Conservation (phyloP, 345 rosid species). For the Euphorbia tirucalli region DNA sequence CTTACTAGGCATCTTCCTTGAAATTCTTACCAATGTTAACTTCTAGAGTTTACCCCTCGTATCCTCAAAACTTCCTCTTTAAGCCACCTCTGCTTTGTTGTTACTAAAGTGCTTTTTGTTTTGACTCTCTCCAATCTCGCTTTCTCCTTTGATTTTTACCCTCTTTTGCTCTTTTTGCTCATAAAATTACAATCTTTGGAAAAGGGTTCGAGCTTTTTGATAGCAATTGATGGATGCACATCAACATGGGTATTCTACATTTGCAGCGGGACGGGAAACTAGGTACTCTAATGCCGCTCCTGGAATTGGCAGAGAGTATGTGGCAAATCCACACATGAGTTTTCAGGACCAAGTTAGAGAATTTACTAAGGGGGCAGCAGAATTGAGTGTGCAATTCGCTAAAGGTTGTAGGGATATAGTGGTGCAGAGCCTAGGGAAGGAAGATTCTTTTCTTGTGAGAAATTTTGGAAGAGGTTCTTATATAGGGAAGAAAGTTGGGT, state of each 20-base stretch:
- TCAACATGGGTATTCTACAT: constrained; percentile 10
- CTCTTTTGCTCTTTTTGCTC: not conserved
- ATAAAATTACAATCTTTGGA: not conserved
- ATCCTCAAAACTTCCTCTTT: not conserved
- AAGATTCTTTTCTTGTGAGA: constrained; percentile 48
- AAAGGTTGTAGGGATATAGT: constrained; percentile 63
- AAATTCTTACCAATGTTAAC: not conserved
- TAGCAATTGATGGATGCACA: not conserved
- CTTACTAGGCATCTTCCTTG: constrained; percentile 2
- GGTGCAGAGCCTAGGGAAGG: constrained; percentile 49
- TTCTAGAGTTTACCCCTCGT: not conserved
- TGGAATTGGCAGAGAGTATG: constrained; percentile 9
- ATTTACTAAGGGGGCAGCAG: constrained; percentile 49
- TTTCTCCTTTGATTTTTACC: not conserved
- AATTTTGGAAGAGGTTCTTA: constrained; percentile 43
- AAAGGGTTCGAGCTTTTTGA: not conserved
- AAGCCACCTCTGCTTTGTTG: not conserved
- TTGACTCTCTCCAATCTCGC: not conserved
- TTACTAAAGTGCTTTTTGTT: not conserved
- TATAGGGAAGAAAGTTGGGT: constrained; percentile 33
- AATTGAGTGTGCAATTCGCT: constrained; percentile 56
- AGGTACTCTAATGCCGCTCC: not conserved
- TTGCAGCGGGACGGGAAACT: not conserved
- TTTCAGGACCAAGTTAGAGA: constrained; percentile 44
- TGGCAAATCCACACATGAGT: constrained; percentile 22